Evolutionary conservation across 495 filamentous ascomycete genomes (phyloP).

Genomic region (Hypomontagnella monticulosa): DNA sequence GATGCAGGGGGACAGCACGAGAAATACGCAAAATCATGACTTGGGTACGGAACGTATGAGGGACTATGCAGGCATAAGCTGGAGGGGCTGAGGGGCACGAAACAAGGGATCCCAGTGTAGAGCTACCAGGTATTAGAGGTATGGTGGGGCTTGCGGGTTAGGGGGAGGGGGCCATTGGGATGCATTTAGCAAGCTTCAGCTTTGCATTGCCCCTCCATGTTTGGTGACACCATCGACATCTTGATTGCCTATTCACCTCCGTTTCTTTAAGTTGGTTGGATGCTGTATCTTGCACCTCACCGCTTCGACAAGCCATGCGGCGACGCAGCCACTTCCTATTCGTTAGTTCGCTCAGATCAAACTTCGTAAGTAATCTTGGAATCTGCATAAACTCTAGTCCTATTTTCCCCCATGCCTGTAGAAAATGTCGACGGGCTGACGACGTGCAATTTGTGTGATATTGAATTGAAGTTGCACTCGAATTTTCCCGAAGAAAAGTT

Average conservation of each 20-base stretch:
- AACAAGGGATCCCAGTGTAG: conserved; percentile 21
- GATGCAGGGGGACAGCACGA: no score
- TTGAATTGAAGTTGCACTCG: conserved; percentile 16
- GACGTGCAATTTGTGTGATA: conserved; percentile 29
- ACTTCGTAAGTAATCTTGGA: conserved; percentile 23
- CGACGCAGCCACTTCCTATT: conserved; percentile 28
- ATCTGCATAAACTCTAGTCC: conserved; percentile 6
- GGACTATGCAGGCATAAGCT: conserved; percentile 10
- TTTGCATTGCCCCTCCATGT: conserved; percentile 26
- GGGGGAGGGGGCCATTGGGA: conserved; percentile 10
- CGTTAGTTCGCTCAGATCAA: conserved; percentile 8
- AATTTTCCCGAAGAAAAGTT: conserved; percentile 14
- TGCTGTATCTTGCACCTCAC: conserved; percentile 33
- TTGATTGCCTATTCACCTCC: conserved; percentile 7
- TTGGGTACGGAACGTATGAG: neutral
- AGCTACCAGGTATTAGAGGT: neutral
- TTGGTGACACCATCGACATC: conserved; percentile 27
- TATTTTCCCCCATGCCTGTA: neutral
- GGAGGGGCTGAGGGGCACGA: conserved; percentile 32
- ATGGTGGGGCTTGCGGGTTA: conserved; percentile 1
- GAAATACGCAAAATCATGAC: no score
- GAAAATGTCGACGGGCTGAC: conserved; percentile 17
- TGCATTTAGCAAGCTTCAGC: conserved; percentile 29
- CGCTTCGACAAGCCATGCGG: conserved; percentile 34
- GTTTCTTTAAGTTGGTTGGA: conserved; percentile 15